These are phyloP conservation scores for Psilocybe tampanensis DNA, from an alignment of 768 basidiomycete genomes.

Conservation along the genomic window DNA sequence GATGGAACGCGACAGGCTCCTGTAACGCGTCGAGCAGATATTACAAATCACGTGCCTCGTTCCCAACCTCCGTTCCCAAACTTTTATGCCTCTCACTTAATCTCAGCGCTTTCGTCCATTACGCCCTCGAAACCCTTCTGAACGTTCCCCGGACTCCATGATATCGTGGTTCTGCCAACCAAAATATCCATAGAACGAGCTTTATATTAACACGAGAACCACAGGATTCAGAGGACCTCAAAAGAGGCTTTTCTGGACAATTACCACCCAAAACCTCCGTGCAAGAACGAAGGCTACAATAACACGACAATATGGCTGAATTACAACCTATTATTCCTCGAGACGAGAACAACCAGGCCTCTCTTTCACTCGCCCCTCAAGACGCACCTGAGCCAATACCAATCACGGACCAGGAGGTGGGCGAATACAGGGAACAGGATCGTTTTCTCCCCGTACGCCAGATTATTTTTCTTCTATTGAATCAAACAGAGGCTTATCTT, in stretches of 20 bases:
- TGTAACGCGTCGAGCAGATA: too few species aligned
- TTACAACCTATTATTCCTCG: conserved; percentile 45
- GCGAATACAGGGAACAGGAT: conserved; percentile 94
- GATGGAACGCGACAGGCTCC: too few species aligned
- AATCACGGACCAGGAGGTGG: conserved; percentile 91
- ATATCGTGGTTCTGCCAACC: too few species aligned
- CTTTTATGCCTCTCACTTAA: too few species aligned
- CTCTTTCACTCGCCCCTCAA: conserved; percentile 32
- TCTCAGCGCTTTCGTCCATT: too few species aligned
- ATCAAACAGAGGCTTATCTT: not conserved
- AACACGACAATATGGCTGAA: conserved; percentile 30
- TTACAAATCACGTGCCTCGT: too few species aligned
- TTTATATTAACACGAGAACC: too few species aligned
- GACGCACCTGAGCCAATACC: conserved; percentile 62
- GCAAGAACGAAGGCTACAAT: not conserved
- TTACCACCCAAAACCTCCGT: not conserved
- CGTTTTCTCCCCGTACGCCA: conserved; percentile 84
- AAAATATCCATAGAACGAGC: too few species aligned
- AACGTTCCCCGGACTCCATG: too few species aligned
- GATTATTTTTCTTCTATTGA: not conserved
- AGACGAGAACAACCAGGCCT: conserved; percentile 33
- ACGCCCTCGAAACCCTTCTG: too few species aligned
- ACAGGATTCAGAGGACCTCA: too few species aligned
- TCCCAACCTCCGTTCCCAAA: too few species aligned
- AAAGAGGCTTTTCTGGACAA: not conserved